These are phyloP conservation scores for Talaromyces albobiverticillius DNA, from an alignment of 2,329 filamentous ascomycete species.

Conservation along the genomic window DNA sequence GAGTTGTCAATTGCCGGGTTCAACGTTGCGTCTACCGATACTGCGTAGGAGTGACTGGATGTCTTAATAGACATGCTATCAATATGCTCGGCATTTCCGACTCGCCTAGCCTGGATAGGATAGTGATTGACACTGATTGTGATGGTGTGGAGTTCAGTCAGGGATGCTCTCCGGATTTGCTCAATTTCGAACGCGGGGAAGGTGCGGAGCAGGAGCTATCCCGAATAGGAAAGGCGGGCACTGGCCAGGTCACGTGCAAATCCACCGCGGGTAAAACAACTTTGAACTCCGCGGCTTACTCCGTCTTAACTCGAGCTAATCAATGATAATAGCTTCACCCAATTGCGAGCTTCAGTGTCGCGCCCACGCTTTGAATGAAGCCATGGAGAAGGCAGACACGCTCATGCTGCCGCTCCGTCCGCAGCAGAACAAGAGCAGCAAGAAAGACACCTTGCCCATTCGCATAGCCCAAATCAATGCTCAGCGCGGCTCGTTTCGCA, in stretches of 20 bases:
- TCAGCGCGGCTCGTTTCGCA: conserved; percentile 77
- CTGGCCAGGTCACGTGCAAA: neutral
- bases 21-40: too few species aligned
- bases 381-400: conserved; percentile 29
- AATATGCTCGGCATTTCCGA: too few species aligned
- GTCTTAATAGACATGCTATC: too few species aligned
- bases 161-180: neutral
- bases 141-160: neutral
- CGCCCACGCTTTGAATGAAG: neutral
- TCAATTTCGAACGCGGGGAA: conserved; percentile 4
- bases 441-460: conserved; percentile 62
- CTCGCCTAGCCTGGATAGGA: too few species aligned
- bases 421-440: conserved; percentile 43
- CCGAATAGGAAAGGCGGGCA: too few species aligned
- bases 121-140: too few species aligned
- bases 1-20: too few species aligned
- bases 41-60: too few species aligned
- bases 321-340: neutral
- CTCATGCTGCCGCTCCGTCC: conserved; percentile 62
- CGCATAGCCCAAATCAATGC: conserved; percentile 76
- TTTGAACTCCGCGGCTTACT: neutral
- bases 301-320: neutral
- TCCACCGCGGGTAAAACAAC: neutral
- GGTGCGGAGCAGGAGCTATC: neutral
- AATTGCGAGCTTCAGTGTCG: neutral